Conservation (phyloP, 352 stramenopile species). For the Pilasporangium apinafurcum region DNA sequence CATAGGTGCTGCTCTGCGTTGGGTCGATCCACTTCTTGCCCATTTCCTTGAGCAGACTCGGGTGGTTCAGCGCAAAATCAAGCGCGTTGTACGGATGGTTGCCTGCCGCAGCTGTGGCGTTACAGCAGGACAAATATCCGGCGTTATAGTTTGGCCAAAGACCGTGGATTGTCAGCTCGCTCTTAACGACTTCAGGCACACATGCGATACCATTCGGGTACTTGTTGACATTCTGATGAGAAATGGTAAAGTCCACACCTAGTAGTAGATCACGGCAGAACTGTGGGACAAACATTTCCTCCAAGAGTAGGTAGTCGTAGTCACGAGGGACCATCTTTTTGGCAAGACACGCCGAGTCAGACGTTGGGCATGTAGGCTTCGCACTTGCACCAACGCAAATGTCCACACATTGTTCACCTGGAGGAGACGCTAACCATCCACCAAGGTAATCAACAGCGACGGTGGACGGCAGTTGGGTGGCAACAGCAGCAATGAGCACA, state of each 20-base stretch:
- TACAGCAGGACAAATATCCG: slow-evolving; percentile 66
- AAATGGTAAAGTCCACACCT: slow-evolving; percentile 69
- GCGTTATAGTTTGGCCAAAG: slow-evolving; percentile 77
- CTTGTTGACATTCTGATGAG: slow-evolving; percentile 67
- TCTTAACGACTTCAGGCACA: slow-evolving; percentile 32
- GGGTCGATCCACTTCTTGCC: slow-evolving; percentile 55
- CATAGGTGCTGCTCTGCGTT: slow-evolving; percentile 37
- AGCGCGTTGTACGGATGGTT: slow-evolving; percentile 56
- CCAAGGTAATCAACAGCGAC: slow-evolving; percentile 55
- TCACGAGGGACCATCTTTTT: slow-evolving; percentile 64
- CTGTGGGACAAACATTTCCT: slow-evolving; percentile 77
- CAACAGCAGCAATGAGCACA: too few relatives aligned
- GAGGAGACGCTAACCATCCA: slow-evolving; percentile 39
- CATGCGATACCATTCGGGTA: slow-evolving; percentile 54
- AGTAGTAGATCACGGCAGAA: slow-evolving; percentile 76
- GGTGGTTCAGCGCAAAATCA: slow-evolving; percentile 37
- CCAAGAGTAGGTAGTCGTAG: slow-evolving; percentile 74
- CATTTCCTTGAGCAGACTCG: slow-evolving; percentile 47
- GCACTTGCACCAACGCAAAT: slow-evolving; percentile 63
- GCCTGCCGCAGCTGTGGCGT: slow-evolving; percentile 33
- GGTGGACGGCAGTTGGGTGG: too few relatives aligned
- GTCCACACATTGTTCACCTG: slow-evolving; percentile 58
- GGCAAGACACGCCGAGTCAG: slow-evolving; percentile 37
- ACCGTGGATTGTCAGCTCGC: slow-evolving; percentile 67
- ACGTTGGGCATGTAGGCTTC: slow-evolving; percentile 53